Percentiles rank a stretch among this genome's conserved stretches.
Conservation (phyloP, 2,329 filamentous ascomycete species). For the Blastomyces parvus region DNA sequence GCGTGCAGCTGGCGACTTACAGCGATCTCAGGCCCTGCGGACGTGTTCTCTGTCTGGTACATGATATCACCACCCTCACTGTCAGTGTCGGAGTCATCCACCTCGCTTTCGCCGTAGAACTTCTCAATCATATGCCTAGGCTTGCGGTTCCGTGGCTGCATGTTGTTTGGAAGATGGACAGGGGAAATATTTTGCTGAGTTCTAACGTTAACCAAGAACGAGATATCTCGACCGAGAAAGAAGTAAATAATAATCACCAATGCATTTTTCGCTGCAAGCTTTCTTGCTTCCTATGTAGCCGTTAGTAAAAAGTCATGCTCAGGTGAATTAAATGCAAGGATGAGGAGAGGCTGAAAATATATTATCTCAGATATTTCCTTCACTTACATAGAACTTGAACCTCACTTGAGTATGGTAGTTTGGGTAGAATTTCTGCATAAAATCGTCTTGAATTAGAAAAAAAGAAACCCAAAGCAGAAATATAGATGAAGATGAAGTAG, state of each 20-base stretch:
- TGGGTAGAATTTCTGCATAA: slow-evolving; percentile 1
- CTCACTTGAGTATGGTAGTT: not conserved
- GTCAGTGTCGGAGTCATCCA: not conserved
- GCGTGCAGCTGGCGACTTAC: no score
- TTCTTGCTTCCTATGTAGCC: not conserved
- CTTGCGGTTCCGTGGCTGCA: not conserved
- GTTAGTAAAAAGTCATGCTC: not conserved
- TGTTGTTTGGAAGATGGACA: not conserved
- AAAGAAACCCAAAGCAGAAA: not conserved
- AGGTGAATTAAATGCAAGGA: not conserved
- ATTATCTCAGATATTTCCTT: not conserved
- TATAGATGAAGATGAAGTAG: not conserved
- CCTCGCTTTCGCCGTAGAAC: not conserved
- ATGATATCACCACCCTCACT: not conserved
- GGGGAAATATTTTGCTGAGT: not conserved
- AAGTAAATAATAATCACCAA: not conserved
- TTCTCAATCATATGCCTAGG: not conserved
- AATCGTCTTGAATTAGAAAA: no score
- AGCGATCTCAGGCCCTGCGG: not conserved
- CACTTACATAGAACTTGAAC: slow-evolving; percentile 7
- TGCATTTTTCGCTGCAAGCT: not conserved
- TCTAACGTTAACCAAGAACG: not conserved
- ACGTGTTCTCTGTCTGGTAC: not conserved
- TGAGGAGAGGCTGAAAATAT: not conserved
- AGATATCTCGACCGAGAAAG: not conserved